These are phyloP conservation scores for Nicotiana paniculata DNA, from an alignment of 257 asterid species.

Conservation along the genomic window DNA sequence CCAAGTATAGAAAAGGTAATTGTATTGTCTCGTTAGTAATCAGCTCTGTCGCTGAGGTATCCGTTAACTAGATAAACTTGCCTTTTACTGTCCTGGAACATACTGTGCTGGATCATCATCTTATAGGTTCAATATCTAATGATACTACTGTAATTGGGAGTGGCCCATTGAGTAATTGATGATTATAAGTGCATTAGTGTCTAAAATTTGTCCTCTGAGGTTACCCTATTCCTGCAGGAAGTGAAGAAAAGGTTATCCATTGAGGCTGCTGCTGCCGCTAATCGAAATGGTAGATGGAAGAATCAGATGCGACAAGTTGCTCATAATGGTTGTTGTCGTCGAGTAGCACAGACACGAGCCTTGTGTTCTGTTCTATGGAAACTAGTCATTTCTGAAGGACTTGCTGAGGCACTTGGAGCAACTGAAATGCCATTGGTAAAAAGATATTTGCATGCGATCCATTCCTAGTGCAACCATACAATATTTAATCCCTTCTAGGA, in stretches of 20 bases:
- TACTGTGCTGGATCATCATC: neutral
- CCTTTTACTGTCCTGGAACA: neutral
- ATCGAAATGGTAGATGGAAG: constrained; percentile 87
- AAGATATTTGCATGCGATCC: constrained; percentile 6
- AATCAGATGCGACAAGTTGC: constrained; percentile 92
- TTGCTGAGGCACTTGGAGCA: constrained; percentile 58
- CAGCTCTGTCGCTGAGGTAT: neutral
- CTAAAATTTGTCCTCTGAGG: constrained; percentile 15
- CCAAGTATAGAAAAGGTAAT: constrained; percentile 89
- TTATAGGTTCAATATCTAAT: neutral
- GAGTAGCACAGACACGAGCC: constrained; percentile 87
- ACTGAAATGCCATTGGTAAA: constrained; percentile 84
- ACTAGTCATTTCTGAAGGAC: constrained; percentile 67
- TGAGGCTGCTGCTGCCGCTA: constrained; percentile 83
- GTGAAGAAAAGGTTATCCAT: constrained; percentile 80
- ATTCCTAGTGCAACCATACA: neutral
- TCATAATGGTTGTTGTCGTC: constrained; percentile 90
- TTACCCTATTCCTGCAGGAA: constrained; percentile 46
- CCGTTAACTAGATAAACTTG: neutral
- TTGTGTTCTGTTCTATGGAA: constrained; percentile 81
- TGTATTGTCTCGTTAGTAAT: neutral
- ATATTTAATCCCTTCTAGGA: neutral
- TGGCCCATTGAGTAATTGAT: neutral
- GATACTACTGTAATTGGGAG: neutral
- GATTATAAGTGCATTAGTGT: constrained; percentile 5